Evolutionary conservation across 768 basidiomycete species (phyloP).

Genomic region (Zangia roseola): DNA sequence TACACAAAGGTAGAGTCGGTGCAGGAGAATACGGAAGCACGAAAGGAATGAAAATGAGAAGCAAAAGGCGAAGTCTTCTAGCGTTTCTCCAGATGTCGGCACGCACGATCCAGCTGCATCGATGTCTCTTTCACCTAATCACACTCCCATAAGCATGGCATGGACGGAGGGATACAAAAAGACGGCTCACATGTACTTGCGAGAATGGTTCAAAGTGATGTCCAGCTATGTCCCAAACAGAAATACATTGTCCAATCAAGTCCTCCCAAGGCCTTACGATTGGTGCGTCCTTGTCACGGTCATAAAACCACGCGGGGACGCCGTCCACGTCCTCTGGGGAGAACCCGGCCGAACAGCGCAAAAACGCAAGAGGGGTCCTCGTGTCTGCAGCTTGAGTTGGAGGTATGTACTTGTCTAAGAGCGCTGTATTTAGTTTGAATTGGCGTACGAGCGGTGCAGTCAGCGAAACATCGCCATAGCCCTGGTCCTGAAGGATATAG

Average conservation of each 20-base stretch:
- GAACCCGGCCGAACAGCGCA: conserved; percentile 54
- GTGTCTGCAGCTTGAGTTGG: conserved; percentile 14
- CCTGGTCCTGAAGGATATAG: conserved; percentile 37
- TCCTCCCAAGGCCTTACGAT: conserved; percentile 48
- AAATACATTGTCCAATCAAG: conserved; percentile 37
- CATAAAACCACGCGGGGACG: conserved; percentile 52
- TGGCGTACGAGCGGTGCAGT: conserved; percentile 42
- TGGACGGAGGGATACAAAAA: background rate
- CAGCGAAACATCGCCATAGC: conserved; percentile 32
- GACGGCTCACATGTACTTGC: conserved; percentile 43
- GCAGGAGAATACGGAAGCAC: no score
- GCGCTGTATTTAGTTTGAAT: conserved; percentile 45
- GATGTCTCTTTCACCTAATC: conserved; percentile 24
- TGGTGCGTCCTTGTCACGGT: conserved; percentile 37
- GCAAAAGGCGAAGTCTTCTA: background rate
- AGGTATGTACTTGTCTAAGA: conserved; percentile 50
- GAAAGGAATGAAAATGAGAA: no score
- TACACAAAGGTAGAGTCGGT: no score
- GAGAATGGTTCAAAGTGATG: conserved; percentile 65
- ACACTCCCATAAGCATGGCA: background rate
- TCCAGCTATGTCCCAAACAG: conserved; percentile 58
- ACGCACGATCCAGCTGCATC: conserved; percentile 21
- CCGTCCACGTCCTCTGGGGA: conserved; percentile 28
- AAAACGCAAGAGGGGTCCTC: conserved; percentile 41
- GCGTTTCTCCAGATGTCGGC: conserved; percentile 10